Evolutionary conservation across 768 basidiomycete genomes (phyloP), one percentile per base, ranked within the genome.

Genomic region (Collybia sordida): DNA sequence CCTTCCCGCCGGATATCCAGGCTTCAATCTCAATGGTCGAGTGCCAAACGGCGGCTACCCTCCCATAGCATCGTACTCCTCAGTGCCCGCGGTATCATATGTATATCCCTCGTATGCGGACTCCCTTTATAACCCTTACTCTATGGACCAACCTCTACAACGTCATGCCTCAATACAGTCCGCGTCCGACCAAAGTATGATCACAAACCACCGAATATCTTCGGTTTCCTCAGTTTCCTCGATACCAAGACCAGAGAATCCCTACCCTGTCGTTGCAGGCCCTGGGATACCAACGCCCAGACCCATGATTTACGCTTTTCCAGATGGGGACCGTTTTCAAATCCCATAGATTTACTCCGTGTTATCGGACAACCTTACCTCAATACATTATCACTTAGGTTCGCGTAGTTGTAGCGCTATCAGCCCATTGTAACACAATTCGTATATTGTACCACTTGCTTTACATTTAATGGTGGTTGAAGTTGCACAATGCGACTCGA

Each of bases 181-280:
- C 24, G 41, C 37, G 18, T 50, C 51, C 9, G 54, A 57, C 19
- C 51, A 1, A 45, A 45, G 14, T 36, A 46, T 2, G 53, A 55
- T 36, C 37, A 47, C 44, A 31, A 27, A 51, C 19, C 23, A 47
- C 25, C 19, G 49, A 52, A 17, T 23, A 31, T 21, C 50, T 25
- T 6, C 49, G 40, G 34, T 53, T 22, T 11, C 50, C 22, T 6
- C 49, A 38, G 34, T 53, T 22, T 11, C 51, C 2, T 42, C 52
- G 24, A 53, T 47, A 21, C 53, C 41, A 28, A 31, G 45, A 21
- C 44, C 51, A 34, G 58, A 57, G 25, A 58, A 54, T 47, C 46
- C 54, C 6, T 61, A 60, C 47, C 57, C 62, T n/a, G 39, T 56
- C 42, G 14, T 62, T 31, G 41, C 55, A 2, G 50, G 25, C 23